Base-by-base conservation (phyloP, 306 rosid genomes). In the Gillenia trifoliata region DNA sequence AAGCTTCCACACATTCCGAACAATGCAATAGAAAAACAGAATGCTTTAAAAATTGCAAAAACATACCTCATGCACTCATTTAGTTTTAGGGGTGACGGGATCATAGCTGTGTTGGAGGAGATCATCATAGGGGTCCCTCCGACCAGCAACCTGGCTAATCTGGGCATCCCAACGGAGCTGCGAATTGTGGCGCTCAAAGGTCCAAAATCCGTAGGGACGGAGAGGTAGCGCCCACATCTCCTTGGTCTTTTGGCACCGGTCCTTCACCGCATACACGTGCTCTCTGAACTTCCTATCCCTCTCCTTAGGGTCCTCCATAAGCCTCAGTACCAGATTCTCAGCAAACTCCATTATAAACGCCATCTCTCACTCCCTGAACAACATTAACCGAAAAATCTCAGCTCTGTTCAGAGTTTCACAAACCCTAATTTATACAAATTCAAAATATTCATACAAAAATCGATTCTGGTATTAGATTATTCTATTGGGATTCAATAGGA, bases 191-290 rank as follows among this genome's bases (percentile, higher is more conserved):
- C 96, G 96, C 28, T 94, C 99, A 49, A 94, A 88, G 75, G 97
- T 94, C 99, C 99, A 94, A 75, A 95, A 92, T 1, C 98, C 97
- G 19, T 92, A 92, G 29, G 99, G 99, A 16, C 99, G 86, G 52
- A 92, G 81, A 22, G 98, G 98, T 23, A 72, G 79, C 62, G 83
- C 86, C 92, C 96, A 90, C 93, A 94, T 94, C 89, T 94, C 96
- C 82, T 87, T 94, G 36, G 97, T 89, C 96, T 90, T 92, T 13
- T 8, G 50, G 75, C 96, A 92, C 60, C 83, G 72, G 26, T 90
- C 92, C 82, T 84, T 83, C 23, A 82, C 80, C 0, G 89, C 83
- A 40, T 85, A 83, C 23, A 85, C 36, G 8, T 85, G 97, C 77
- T 94, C 97, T 70, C 97, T 86, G 78, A 92, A 91, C 72, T 83